A percentile compares a stretch with the other conserved stretches of the same genome.
phyloP scores from a whole-genome alignment of 2,329 filamentous ascomycete genomes.

The Fusarium sp. region DNA sequence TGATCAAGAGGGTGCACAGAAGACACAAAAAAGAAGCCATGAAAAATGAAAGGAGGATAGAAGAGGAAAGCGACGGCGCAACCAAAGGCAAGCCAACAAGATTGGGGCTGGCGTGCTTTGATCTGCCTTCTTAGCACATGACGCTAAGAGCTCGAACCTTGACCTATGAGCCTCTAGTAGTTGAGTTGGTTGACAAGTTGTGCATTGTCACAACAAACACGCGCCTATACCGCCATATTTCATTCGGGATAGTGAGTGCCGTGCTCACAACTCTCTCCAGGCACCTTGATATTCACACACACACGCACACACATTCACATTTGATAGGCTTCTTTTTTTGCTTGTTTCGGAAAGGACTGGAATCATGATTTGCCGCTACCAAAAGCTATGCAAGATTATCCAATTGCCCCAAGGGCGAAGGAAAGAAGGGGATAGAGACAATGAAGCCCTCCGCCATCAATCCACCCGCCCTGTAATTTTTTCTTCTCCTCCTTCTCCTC shows the following conservation, averaged over 20 bases:
- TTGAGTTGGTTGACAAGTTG: background rate
- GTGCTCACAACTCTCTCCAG: background rate
- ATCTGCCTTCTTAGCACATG: background rate
- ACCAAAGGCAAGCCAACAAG: background rate
- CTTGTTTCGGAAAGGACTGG: constrained; percentile 33
- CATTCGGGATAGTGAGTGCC: background rate
- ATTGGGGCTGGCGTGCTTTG: background rate
- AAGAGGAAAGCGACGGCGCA: constrained; percentile 9
- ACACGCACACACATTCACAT: background rate
- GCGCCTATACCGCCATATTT: constrained; percentile 25
- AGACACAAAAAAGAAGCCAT: background rate
- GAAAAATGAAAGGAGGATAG: background rate
- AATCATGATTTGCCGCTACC: constrained; percentile 34
- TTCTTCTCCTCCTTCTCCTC: background rate
- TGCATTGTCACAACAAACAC: constrained; percentile 13
- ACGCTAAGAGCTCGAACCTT: background rate
- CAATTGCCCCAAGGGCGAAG: background rate
- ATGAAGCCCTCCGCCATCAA: constrained; percentile 17
- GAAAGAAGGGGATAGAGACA: constrained; percentile 21
- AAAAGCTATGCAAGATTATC: constrained; percentile 15
- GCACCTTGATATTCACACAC: background rate
- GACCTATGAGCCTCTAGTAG: background rate
- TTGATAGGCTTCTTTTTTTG: constrained; percentile 13
- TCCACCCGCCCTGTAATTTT: background rate
- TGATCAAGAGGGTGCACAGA: background rate